Percentiles rank a stretch among this genome's conserved stretches.
Conservation (phyloP, 1,284 basidiomycete genomes). For the Vanrija sp. region DNA sequence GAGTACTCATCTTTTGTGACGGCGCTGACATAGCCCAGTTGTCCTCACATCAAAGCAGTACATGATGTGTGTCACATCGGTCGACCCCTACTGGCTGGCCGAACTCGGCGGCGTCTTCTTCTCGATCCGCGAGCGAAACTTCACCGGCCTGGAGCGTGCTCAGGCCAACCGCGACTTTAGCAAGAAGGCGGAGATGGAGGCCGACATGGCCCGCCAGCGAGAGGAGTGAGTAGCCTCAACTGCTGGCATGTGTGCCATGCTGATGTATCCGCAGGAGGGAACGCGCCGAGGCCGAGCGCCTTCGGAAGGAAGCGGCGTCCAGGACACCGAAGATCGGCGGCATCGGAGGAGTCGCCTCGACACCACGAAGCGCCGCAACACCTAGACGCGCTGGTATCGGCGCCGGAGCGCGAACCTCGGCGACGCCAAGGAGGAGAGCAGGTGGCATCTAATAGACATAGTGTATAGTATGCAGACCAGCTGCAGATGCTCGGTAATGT, state of each 20-base stretch:
- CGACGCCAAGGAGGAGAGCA: slow-evolving; percentile 51
- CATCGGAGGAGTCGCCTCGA: slow-evolving; percentile 52
- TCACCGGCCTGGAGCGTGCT: slow-evolving; percentile 67
- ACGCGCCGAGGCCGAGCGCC: slow-evolving; percentile 58
- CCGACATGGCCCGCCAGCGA: slow-evolving; percentile 76
- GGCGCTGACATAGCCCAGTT: slow-evolving; percentile 42
- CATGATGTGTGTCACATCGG: slow-evolving; percentile 93
- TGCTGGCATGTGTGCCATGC: neutral
- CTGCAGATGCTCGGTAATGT: neutral
- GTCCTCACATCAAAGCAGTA: slow-evolving; percentile 90
- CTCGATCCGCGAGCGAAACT: slow-evolving; percentile 91
- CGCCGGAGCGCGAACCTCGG: slow-evolving; percentile 59
- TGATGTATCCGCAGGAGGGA: slow-evolving; percentile 25
- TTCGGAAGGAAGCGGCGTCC: slow-evolving; percentile 59
- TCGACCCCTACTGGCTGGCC: slow-evolving; percentile 93
- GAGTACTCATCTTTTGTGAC: slow-evolving; percentile 19
- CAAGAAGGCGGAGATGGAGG: slow-evolving; percentile 78
- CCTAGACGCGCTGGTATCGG: slow-evolving; percentile 62
- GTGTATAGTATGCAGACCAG: neutral
- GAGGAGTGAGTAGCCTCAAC: slow-evolving; percentile 63
- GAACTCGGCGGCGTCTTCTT: slow-evolving; percentile 92
- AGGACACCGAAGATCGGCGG: slow-evolving; percentile 69
- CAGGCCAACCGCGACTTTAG: slow-evolving; percentile 83
- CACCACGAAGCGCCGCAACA: slow-evolving; percentile 49
- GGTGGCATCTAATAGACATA: slow-evolving; percentile 44